Evolutionary conservation across 768 basidiomycete genomes (phyloP).

Genomic region (Austroboletus eburneus): DNA sequence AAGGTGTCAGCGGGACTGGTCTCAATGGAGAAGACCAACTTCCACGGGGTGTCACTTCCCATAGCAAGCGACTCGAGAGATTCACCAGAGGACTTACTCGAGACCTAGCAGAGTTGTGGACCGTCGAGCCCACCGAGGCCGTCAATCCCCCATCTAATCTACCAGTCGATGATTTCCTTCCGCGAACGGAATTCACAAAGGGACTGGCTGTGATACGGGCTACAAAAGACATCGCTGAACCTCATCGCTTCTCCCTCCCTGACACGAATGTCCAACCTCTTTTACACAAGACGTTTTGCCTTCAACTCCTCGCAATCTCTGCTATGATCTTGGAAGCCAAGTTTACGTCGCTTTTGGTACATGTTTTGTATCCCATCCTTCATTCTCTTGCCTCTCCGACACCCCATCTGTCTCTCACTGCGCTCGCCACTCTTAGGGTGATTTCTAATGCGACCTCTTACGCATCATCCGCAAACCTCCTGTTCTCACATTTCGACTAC

Average conservation of each 20-base stretch:
- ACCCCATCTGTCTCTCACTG: conserved; percentile 69
- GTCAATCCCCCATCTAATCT: conserved; percentile 14
- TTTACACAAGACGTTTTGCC: conserved; percentile 66
- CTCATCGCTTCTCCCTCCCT: conserved; percentile 25
- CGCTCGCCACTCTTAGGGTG: conserved; percentile 63
- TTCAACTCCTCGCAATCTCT: conserved; percentile 71
- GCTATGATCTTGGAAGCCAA: conserved; percentile 69
- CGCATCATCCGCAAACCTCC: conserved; percentile 82
- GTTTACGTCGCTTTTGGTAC: conserved; percentile 71
- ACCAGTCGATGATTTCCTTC: conserved; percentile 33
- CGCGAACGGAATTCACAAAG: conserved; percentile 56
- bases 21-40: conserved; percentile 31
- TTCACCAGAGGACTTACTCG: conserved; percentile 59
- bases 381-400: conserved; percentile 76
- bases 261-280: conserved; percentile 43
- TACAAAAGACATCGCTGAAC: conserved; percentile 46
- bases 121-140: conserved; percentile 36
- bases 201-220: conserved; percentile 64
- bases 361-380: conserved; percentile 80
- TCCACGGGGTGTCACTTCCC: background rate
- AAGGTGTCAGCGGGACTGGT: conserved; percentile 57
- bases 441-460: conserved; percentile 77
- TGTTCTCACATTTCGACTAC: conserved; percentile 96
- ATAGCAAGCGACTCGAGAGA: conserved; percentile 56
- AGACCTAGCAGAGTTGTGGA: conserved; percentile 70